Percentiles rank a stretch among this genome's conserved stretches.
These are phyloP conservation scores for Carex littledalei DNA, from an alignment of 176 grass and related monocot genomes.

Conservation along the genomic window DNA sequence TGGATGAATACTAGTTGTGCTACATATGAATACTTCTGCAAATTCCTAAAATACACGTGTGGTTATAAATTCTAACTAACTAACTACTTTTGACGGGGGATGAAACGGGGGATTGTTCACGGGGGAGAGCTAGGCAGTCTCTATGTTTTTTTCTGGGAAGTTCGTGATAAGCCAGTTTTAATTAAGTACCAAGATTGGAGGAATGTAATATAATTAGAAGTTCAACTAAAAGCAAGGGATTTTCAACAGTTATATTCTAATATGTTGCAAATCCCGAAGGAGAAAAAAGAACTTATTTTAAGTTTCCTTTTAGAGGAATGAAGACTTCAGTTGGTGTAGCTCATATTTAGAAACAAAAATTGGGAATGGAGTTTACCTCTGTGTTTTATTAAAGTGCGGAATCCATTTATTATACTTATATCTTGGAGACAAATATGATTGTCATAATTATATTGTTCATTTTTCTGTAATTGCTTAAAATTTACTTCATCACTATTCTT, in stretches of 20 bases:
- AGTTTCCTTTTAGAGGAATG: neutral
- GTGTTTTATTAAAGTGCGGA: neutral
- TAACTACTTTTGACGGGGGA: too few relatives aligned
- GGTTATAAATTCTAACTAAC: too few relatives aligned
- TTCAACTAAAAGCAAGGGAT: neutral
- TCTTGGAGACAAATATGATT: neutral
- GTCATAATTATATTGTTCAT: neutral
- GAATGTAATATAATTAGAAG: neutral
- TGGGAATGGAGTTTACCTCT: neutral
- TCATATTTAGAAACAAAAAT: neutral
- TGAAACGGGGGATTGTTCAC: too few relatives aligned
- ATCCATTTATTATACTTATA: neutral
- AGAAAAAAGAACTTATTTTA: neutral
- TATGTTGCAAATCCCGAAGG: neutral
- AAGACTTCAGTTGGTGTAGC: neutral
- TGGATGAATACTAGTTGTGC: too few relatives aligned
- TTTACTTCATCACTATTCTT: neutral
- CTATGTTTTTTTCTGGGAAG: neutral
- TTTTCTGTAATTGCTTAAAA: neutral
- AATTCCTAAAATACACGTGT: too few relatives aligned
- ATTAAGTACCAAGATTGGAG: neutral
- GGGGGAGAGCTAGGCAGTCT: too few relatives aligned
- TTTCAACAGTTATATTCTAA: neutral
- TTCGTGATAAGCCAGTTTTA: neutral
- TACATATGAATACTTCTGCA: too few relatives aligned